Conservation (phyloP, 495 filamentous ascomycete species). For the Hypoxylon intermedium region DNA sequence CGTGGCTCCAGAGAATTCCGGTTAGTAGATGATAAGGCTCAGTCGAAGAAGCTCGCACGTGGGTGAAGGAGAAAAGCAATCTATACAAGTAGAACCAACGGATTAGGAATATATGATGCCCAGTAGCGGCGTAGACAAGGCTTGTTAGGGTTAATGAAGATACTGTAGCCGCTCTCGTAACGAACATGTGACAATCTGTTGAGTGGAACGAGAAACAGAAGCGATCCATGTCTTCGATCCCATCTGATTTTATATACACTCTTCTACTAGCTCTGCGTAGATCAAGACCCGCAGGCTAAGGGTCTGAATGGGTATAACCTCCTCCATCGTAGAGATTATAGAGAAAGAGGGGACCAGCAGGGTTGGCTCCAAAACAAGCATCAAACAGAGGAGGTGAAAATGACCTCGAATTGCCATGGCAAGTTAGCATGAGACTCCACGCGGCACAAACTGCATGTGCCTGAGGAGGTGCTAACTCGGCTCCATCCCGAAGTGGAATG, state of each 20-base stretch:
- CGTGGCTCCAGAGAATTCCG: too few species aligned
- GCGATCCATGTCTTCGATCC: conserved; percentile 33
- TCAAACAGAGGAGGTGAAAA: conserved; percentile 52
- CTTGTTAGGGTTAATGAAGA: conserved; percentile 14
- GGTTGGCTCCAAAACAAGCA: conserved; percentile 55
- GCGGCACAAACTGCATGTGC: conserved; percentile 31
- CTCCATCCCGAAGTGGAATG: conserved; percentile 25
- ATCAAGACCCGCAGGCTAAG: not conserved
- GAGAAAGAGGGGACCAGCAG: conserved; percentile 46
- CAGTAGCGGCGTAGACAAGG: conserved; percentile 12
- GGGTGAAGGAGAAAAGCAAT: conserved; percentile 11
- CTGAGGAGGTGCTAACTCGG: conserved; percentile 26
- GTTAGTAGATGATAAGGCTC: conserved; percentile 5
- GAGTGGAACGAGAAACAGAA: conserved; percentile 23
- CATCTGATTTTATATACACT: conserved; percentile 37
- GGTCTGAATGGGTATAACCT: conserved; percentile 18
- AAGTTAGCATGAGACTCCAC: conserved; percentile 37
- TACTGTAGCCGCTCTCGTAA: conserved; percentile 18
- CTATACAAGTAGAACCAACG: conserved; percentile 9
- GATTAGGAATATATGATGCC: conserved; percentile 21
- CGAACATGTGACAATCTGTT: conserved; percentile 19
- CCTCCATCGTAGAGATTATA: conserved; percentile 13
- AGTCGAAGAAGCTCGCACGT: conserved; percentile 2
- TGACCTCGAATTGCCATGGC: conserved; percentile 35
- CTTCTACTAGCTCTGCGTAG: conserved; percentile 3